Percentiles rank a stretch among this genome's conserved stretches.
These are phyloP conservation scores for Syzygium grande DNA, from an alignment of 345 rosid genomes.

Conservation along the genomic window DNA sequence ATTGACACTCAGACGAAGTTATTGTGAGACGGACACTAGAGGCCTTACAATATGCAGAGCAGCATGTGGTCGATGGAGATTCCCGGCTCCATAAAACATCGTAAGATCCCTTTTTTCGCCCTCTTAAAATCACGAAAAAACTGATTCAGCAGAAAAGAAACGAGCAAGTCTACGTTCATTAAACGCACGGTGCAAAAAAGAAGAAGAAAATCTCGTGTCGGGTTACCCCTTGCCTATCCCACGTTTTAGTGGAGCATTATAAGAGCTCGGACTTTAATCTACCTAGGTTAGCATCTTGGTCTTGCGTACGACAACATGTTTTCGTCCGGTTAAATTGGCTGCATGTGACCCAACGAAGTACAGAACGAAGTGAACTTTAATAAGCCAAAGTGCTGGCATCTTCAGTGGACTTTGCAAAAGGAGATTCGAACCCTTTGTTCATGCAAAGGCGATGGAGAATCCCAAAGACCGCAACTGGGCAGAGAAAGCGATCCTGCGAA, in stretches of 20 bases:
- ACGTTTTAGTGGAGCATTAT: not conserved
- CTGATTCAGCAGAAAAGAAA: fast-evolving
- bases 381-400: not conserved
- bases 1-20: not conserved
- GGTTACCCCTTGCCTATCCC: not conserved
- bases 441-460: not conserved
- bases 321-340: not conserved
- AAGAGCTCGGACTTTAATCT: not conserved
- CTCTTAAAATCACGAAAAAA: not conserved
- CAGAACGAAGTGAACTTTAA: not conserved
- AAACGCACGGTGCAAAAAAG: not conserved
- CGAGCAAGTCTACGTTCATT: not conserved
- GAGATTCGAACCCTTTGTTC: not conserved
- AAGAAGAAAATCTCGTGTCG: not conserved
- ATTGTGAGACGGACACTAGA: not conserved
- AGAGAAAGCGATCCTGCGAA: not conserved
- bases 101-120: fast-evolving
- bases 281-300: not conserved
- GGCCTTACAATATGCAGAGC: not conserved
- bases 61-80: not conserved
- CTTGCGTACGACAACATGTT: not conserved
- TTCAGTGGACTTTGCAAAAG: not conserved
- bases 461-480: not conserved
- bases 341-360: not conserved
- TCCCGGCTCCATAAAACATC: not conserved